Percentiles rank a stretch among this genome's conserved stretches.
These are phyloP conservation scores for Cordyceps javanica DNA, from an alignment of 2,329 filamentous ascomycete species.

Conservation along the genomic window DNA sequence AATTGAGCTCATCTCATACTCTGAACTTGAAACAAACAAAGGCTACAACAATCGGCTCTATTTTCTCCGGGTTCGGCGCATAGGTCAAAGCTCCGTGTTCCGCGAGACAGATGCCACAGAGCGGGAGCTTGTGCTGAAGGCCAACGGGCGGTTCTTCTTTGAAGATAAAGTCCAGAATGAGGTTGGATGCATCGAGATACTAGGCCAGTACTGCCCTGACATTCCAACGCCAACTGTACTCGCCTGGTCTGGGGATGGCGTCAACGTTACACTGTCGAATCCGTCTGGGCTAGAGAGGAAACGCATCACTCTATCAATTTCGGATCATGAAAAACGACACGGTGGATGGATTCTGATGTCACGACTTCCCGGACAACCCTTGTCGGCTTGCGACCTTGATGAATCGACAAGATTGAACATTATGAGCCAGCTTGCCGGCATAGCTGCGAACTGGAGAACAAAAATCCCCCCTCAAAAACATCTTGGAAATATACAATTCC, in stretches of 20 bases:
- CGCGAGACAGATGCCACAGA: not conserved
- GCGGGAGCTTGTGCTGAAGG: conserved; percentile 18
- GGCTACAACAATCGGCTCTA: conserved; percentile 22
- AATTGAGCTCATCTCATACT: conserved; percentile 6
- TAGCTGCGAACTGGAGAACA: conserved; percentile 16
- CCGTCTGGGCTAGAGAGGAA: not conserved
- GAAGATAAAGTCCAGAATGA: conserved; percentile 20
- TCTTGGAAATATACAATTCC: conserved; percentile 16
- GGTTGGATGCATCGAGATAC: conserved; percentile 16
- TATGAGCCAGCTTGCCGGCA: conserved; percentile 16
- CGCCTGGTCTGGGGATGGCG: conserved; percentile 20
- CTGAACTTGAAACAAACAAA: conserved; percentile 12
- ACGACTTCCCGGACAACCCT: conserved; percentile 11
- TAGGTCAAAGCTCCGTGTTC: conserved; percentile 3
- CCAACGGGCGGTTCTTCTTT: conserved; percentile 19
- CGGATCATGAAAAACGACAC: not conserved
- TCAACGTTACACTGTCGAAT: not conserved
- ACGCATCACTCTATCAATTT: not conserved
- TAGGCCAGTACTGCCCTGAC: conserved; percentile 16
- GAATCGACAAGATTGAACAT: conserved; percentile 7
- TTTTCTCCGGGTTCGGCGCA: conserved; percentile 14
- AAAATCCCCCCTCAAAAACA: conserved; percentile 15
- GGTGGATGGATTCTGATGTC: conserved; percentile 20
- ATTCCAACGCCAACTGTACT: conserved; percentile 16
- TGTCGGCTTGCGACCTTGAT: conserved; percentile 14